These are phyloP conservation scores for Butyriboletus loyo DNA, from an alignment of 768 basidiomycete genomes.

Conservation along the genomic window DNA sequence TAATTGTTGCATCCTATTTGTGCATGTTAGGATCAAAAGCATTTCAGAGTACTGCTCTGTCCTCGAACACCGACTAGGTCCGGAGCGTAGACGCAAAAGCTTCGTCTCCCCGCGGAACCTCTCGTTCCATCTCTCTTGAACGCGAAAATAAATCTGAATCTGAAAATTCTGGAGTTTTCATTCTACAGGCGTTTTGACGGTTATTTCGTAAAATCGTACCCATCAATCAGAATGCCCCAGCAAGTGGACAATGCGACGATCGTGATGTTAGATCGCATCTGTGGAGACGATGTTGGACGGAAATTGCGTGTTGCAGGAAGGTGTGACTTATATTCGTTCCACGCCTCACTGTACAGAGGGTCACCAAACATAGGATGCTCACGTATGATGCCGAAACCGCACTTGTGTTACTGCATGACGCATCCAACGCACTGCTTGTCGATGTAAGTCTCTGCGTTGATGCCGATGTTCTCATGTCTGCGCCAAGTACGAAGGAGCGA, in stretches of 20 bases:
- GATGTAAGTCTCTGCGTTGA: slow-evolving; percentile 55
- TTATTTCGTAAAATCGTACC: not conserved
- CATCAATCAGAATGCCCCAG: slow-evolving; percentile 40
- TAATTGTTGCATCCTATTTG: slow-evolving; percentile 19
- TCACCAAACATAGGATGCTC: slow-evolving; percentile 44
- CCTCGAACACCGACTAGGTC: not conserved
- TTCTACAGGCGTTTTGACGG: not conserved
- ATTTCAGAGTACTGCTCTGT: slow-evolving; percentile 6
- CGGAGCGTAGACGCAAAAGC: not conserved
- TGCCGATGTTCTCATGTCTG: slow-evolving; percentile 19
- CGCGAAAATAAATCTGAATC: not conserved
- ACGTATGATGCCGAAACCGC: slow-evolving; percentile 51
- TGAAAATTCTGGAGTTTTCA: not conserved
- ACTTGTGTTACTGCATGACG: slow-evolving; percentile 48
- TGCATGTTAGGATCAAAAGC: slow-evolving; percentile 29
- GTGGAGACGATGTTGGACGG: slow-evolving; percentile 38
- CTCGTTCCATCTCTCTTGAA: not conserved
- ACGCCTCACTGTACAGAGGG: slow-evolving; percentile 12
- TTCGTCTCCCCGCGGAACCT: not conserved
- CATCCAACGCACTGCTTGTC: slow-evolving; percentile 50
- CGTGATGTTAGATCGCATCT: slow-evolving; percentile 41
- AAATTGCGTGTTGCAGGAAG: slow-evolving; percentile 61
- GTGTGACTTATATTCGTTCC: slow-evolving; percentile 35
- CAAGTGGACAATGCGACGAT: slow-evolving; percentile 48
- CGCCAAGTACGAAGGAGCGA: not conserved